These are phyloP conservation scores for Colletotrichum sp. DNA, from an alignment of 2,329 filamentous ascomycete species.

Conservation along the genomic window DNA sequence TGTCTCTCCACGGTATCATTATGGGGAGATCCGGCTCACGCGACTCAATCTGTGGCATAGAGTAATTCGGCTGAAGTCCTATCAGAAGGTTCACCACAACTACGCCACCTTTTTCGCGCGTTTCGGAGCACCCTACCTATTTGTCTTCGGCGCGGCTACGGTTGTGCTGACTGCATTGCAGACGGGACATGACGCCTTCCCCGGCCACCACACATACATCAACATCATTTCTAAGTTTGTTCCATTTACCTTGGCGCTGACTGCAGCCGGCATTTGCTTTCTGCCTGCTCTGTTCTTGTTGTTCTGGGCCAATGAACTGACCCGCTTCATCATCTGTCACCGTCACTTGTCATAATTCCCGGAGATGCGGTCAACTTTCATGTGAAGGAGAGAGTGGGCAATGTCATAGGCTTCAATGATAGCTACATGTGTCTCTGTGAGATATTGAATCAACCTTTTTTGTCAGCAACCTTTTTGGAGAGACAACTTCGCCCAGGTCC, in stretches of 20 bases:
- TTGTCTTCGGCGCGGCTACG: constrained; percentile 26
- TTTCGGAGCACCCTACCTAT: constrained; percentile 27
- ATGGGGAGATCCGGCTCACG: constrained; percentile 17
- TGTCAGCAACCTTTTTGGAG: no score
- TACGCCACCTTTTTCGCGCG: constrained; percentile 27
- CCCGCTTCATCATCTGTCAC: neutral
- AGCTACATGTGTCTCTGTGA: no score
- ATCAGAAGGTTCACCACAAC: constrained; percentile 26
- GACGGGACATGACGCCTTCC: neutral
- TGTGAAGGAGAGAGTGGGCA: no score
- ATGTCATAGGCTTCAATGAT: no score
- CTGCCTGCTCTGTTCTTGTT: neutral
- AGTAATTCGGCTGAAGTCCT: constrained; percentile 22
- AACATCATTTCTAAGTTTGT: neutral
- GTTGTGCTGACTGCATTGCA: constrained; percentile 24
- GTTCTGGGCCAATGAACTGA: neutral
- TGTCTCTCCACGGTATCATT: constrained; percentile 22
- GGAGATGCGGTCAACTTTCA: no score
- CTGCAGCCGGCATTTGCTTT: neutral
- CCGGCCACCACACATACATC: neutral
- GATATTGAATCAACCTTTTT: no score
- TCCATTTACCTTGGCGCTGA: neutral
- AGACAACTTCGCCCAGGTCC: no score
- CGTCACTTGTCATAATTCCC: no score
- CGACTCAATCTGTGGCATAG: constrained; percentile 25